phyloP scores from a whole-genome alignment of 768 basidiomycete species.

The Hydnomerulius pinastri region DNA sequence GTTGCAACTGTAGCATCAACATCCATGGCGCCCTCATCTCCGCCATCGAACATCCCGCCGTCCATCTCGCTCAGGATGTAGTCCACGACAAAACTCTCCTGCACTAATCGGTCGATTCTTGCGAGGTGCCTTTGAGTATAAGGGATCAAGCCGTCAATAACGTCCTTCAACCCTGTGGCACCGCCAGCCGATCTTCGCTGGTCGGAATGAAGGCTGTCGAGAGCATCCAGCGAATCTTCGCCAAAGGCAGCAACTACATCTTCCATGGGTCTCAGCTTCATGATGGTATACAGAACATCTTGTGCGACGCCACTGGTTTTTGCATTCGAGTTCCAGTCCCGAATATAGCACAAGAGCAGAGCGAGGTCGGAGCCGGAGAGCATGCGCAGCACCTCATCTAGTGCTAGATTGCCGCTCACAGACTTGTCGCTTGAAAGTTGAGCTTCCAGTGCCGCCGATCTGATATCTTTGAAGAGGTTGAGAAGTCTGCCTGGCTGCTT shows the following conservation, averaged over 20 bases:
- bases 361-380: conserved; percentile 75
- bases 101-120: conserved; percentile 81
- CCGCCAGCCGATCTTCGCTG: conserved; percentile 28
- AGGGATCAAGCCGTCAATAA: conserved; percentile 85
- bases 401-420: conserved; percentile 67
- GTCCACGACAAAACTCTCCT: conserved; percentile 96
- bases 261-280: conserved; percentile 75
- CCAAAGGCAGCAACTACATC: conserved; percentile 71
- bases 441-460: conserved; percentile 28
- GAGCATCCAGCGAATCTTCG: conserved; percentile 16
- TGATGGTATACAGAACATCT: conserved; percentile 73
- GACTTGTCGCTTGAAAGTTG: conserved; percentile 23
- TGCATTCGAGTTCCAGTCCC: conserved; percentile 96
- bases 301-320: conserved; percentile 87
- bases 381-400: conserved; percentile 81
- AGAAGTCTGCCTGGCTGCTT: conserved; percentile 89
- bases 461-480: conserved; percentile 72
- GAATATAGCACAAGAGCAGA: conserved; percentile 76
- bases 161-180: conserved; percentile 56
- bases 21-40: conserved; percentile 47
- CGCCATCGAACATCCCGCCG: conserved; percentile 63
- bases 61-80: conserved; percentile 89
- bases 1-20: conserved; percentile 24
- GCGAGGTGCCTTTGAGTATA: conserved; percentile 93
- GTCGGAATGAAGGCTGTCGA: conserved; percentile 23